Base-by-base conservation (phyloP, 2,329 filamentous ascomycete species). In the Paracamarosporium sp. region DNA sequence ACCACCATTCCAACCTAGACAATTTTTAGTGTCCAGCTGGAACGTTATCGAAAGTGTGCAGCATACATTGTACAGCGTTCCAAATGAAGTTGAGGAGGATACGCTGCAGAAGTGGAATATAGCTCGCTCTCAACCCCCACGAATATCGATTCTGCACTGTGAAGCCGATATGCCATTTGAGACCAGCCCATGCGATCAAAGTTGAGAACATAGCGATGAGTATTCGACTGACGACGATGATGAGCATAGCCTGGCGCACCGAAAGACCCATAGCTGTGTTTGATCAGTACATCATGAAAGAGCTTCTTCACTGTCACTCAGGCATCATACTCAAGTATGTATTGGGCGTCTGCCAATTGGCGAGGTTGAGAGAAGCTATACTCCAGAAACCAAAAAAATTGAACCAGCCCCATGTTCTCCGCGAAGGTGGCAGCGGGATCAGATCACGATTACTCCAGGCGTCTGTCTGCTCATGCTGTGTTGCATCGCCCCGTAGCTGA, bases 71-170 rank as follows among this genome's bases (percentile, higher is more conserved):
- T 0, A 82, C 71, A 4, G 80, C 79, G 35, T 77, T 80, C 81
- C 81, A 83, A 43, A 83, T 81, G 53, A 83, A 82, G 62, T 82
- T 83, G 8, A 83, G 72, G 47, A 83, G 47, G 17, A 81, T 77
- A 2, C 82, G 76, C 63, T 83, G 80, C 6, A 79, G 58, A 15
- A 83, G 68, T 0, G 81, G 80, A 30, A 83, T 80, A 51, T 82
- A 84, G 44, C 79, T 80, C 1, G 76, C 81, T 28, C 79, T 73
- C 68, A 83, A 65, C 3, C 82, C 82, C 81, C 82, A 84, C 7
- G 79, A 80, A 60, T 76, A 82, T 5, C 82, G 74, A 60, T 81
- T 83, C 63, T 83, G 81, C 13, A 83, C 71, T 0, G 81, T 83
- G 62, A 82, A 74, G 15, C 82, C 81, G 55, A 84, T 79, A 61